Evolutionary conservation across 1,139 yeast species (phyloP), one percentile per base, ranked within the genome.

Genomic region (Scheffersomyces insectosa): DNA sequence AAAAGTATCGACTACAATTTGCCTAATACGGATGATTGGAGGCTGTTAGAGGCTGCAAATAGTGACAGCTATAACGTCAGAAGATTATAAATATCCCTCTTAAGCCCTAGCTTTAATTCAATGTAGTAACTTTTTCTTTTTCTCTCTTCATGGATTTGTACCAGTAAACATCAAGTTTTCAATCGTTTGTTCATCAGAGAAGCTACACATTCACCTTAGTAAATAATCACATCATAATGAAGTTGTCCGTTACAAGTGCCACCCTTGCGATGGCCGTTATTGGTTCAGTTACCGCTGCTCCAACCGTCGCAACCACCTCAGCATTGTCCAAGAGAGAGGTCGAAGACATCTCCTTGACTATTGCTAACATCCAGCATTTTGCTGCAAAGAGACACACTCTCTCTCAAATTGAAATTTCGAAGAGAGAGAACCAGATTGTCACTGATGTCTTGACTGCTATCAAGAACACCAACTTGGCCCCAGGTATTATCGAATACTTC

Each of bases 351-450:
- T 61, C 59, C 47, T 57, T 55, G 42, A 62, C 66, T 38, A 58
- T 70, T 49, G 63, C 63, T 32, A 48, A 54, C 39, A 57, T 72
- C 49, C 51, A 72, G 36, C 58, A 56, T 13, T 63, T 56, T 52
- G 48, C 53, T 13, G 59, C 53, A 40, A 70, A 70, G 55, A 70
- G 74, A 61, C 61, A 59, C 36, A 37, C 52, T 10, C 54, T 60
- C 48, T 42, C 64, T 11, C 50, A 48, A 6, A 51, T 43, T 4
- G 70, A 68, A 43, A 50, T 70, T 20, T 56, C 58, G 10, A 62
- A 63, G 43, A 70, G 79, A 68, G 78, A 72, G 50, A 57, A 57
- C 44, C 65, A 65, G 41, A 72, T 71, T 52, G 75, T 73, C 40
- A 73, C 79, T 39, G 70, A 71, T 47, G 66, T 73, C 34, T 71